Base-by-base conservation (phyloP, 495 filamentous ascomycete species). In the Cercophora samala region DNA sequence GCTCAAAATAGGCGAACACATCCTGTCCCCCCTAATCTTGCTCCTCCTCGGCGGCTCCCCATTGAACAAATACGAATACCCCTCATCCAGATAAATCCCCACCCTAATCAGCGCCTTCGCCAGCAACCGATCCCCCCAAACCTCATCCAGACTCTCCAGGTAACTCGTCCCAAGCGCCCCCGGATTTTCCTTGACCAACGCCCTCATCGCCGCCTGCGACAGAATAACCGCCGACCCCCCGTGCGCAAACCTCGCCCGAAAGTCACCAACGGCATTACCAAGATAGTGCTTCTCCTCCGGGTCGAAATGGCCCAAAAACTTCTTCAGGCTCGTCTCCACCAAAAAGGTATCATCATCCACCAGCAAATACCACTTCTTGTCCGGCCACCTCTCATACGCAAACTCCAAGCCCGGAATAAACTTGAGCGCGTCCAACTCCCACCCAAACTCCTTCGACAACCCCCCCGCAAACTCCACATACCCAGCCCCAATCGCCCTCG, bases 371-470 rank as follows among this genome's bases (percentile, higher is more conserved):
- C 81, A 84, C 69, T 81, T 81, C 70, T 84, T 84, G 62, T 73
- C 66, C 1, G 80, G 80, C 60, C 79, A 69, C 22, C 63, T 72
- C 24, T 74, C 66, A 73, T 81, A 82, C 1, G 75, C 71, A 51
- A 81, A 74, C 65, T 82, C 77, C 19, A 84, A 74, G 46, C 78
- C 74, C 0, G 80, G 73, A 4, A 84, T 69, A 60, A 81, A 80
- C 81, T 83, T 84, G 66, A 84, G 74, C 1, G 81, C 79, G 64
- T 84, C 81, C 8, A 84, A 64, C 64, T 84, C 81, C 81, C 80
- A 83, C 11, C 81, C 81, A 60, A 76, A 77, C 2, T 67, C 65
- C 51, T 72, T 72, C 19, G 76, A 76, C n/a, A 79, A 62, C 13
- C 71, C 56, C 18, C 72, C 68, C 9, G 79, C 76, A 13, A 69